These are phyloP conservation scores for Euphorbia celastroides DNA, from an alignment of 441 rosid species.

Conservation along the genomic window DNA sequence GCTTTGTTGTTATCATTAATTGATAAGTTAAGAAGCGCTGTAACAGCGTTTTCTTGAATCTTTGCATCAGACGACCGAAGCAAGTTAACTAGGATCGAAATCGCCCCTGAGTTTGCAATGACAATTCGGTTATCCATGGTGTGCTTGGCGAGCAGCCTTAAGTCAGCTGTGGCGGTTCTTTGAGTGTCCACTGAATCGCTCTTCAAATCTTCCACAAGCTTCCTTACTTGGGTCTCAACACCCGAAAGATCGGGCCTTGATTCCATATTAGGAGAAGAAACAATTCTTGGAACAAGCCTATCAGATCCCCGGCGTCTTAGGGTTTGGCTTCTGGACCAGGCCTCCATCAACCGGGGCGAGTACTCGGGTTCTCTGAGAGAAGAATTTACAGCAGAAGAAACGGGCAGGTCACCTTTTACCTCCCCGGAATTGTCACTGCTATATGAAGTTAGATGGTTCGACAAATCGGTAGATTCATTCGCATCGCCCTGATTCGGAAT, in stretches of 20 bases:
- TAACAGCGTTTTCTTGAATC: conserved; percentile 75
- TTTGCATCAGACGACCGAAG: conserved; percentile 48
- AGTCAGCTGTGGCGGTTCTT: conserved; percentile 46
- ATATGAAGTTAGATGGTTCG: conserved; percentile 48
- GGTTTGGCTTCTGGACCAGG: conserved; percentile 49
- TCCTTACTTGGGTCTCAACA: conserved; percentile 58
- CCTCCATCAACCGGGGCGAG: conserved; percentile 44
- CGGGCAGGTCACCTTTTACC: conserved; percentile 42
- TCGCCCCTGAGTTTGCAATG: conserved; percentile 68
- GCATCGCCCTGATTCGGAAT: conserved; percentile 42
- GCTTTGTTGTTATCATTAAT: conserved; percentile 76
- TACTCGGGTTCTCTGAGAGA: conserved; percentile 50
- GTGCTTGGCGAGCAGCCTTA: conserved; percentile 71
- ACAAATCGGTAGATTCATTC: conserved; percentile 51
- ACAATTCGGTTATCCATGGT: conserved; percentile 74
- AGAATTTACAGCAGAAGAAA: conserved; percentile 32
- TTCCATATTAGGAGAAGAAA: conserved; percentile 55
- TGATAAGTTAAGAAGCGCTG: conserved; percentile 86
- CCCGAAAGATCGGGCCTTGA: conserved; percentile 68
- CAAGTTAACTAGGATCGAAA: conserved; percentile 45
- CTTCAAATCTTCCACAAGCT: conserved; percentile 60
- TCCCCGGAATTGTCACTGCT: conserved; percentile 75
- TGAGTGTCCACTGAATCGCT: conserved; percentile 51
- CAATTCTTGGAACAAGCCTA: conserved; percentile 58
- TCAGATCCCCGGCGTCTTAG: conserved; percentile 72